Percentiles rank a stretch among this genome's conserved stretches.
These are phyloP conservation scores for Aspergillus nidulans DNA, from an alignment of 495 filamentous ascomycete species.

Conservation along the genomic window DNA sequence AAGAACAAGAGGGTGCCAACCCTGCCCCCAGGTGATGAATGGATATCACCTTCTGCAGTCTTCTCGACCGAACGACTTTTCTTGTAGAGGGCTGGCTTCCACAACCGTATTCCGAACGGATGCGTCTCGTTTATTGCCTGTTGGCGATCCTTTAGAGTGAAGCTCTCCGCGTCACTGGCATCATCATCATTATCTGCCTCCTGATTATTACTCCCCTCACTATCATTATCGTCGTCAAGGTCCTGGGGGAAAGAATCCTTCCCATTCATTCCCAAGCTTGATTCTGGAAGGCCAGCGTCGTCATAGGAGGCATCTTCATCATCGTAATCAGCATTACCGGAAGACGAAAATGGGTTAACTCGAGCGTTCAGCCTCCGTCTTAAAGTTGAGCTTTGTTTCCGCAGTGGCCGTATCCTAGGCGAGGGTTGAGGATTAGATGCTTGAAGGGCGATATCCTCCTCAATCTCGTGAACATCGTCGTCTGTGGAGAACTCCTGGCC, in stretches of 20 bases:
- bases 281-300: conserved; percentile 34
- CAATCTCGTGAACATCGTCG: conserved; percentile 81
- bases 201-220: conserved; percentile 11
- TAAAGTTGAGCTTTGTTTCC: conserved; percentile 59
- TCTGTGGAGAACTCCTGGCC: conserved; percentile 92
- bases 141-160: conserved; percentile 81
- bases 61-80: conserved; percentile 94
- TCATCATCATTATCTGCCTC: conserved; percentile 18
- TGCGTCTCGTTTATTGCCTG: conserved; percentile 98
- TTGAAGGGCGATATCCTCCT: conserved; percentile 46
- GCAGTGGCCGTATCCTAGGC: conserved; percentile 35
- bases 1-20: conserved; percentile 79
- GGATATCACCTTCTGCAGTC: conserved; percentile 94
- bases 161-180: conserved; percentile 75
- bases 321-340: conserved; percentile 53
- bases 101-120: conserved; percentile 96
- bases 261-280: conserved; percentile 15
- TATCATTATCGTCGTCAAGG: conserved; percentile 43
- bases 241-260: conserved; percentile 26
- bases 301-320: conserved; percentile 47
- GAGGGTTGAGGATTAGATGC: conserved; percentile 30
- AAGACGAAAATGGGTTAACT: conserved; percentile 51
- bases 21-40: conserved; percentile 85
- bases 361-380: conserved; percentile 62
- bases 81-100: conserved; percentile 98